Evolutionary conservation across 2,329 filamentous ascomycete species (phyloP), one percentile per base, ranked within the genome.

Genomic region (Phaeosphaeriaceae sp.): DNA sequence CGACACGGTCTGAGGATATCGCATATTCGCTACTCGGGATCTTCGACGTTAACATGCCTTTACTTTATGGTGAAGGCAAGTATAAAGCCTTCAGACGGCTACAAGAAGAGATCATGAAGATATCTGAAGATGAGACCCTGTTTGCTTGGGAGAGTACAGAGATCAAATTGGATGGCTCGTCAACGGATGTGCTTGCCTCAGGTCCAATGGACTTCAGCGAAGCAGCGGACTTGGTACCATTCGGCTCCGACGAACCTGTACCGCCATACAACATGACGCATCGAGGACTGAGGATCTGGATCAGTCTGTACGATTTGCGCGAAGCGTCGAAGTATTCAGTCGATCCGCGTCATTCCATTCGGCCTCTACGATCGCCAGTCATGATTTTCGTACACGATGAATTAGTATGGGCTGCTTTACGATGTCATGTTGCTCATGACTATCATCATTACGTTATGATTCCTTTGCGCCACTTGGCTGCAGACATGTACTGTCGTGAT

Each of bases 101-200:
- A 13, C 67, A 70, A 52, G 62, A 70, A 52, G 70, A 72, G 22
- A 71, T 73, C 17, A 69, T 71, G 57, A 63, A 61, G 36, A 54
- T 56, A 0, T 63, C 61, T 0, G 58, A 65, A 3, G 66, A 70
- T 21, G 55, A 67, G 22, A 66, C 64, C 0, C 27, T 70, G 1
- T 67, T 70, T 44, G 64, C 59, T 1, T 70, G 67, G 67, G 54
- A 57, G 20, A 50, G 44, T 6, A 42, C 45, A 7, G 55, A 58
- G 11, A 45, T 59, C 15, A 21, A 44, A 2, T 19, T 40, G 2
- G 21, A 54, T 13, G 24, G 44, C 4, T 33, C 54, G 0, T 50
- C 54, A n/a, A 47, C 45, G 17, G 51, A 62, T 31, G 63, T 61
- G 2, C 44, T 67, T 1, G 62, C 65, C 0, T 54, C 42, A 17